These are phyloP conservation scores for Aegilops tauschii DNA, from an alignment of 176 grass and related monocot species.

Conservation along the genomic window DNA sequence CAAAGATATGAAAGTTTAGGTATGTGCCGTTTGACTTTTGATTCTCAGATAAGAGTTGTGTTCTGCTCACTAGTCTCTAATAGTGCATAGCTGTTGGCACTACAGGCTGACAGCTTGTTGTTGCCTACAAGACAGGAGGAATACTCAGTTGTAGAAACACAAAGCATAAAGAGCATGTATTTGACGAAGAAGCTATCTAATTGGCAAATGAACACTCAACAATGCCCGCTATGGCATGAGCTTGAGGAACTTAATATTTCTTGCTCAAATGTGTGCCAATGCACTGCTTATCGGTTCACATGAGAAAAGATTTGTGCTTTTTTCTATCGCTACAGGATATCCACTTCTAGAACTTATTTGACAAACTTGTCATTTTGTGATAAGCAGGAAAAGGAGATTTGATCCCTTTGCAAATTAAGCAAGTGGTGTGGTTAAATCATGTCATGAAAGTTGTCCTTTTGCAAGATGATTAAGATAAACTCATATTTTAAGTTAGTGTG, in stretches of 20 bases:
- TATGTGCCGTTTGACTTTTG: slow-evolving; percentile 36
- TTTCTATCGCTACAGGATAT: slow-evolving; percentile 10
- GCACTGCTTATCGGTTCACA: neutral
- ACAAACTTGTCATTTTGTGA: slow-evolving; percentile 2
- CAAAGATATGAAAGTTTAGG: slow-evolving; percentile 15
- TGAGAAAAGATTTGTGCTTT: neutral
- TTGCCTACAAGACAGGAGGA: neutral
- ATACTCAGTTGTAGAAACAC: neutral
- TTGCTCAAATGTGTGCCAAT: neutral
- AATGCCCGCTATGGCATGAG: neutral
- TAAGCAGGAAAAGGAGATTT: neutral
- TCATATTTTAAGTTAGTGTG: slow-evolving; percentile 25
- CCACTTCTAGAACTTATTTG: neutral
- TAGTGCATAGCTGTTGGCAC: neutral
- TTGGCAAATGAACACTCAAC: neutral
- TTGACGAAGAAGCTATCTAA: slow-evolving; percentile 13
- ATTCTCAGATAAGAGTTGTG: slow-evolving; percentile 18
- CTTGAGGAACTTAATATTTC: slow-evolving; percentile 6
- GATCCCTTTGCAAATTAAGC: slow-evolving; percentile 15
- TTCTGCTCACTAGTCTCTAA: slow-evolving; percentile 10
- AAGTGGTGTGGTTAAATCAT: slow-evolving; percentile 23
- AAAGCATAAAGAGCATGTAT: neutral
- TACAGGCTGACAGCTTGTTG: slow-evolving; percentile 1
- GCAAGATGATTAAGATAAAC: slow-evolving; percentile 27
- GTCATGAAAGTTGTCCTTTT: slow-evolving; percentile 12